A percentile compares a stretch with the other conserved stretches of the same genome.
These are phyloP conservation scores for Diutina catenulata DNA, from an alignment of 1,139 yeast species.

Conservation along the genomic window DNA sequence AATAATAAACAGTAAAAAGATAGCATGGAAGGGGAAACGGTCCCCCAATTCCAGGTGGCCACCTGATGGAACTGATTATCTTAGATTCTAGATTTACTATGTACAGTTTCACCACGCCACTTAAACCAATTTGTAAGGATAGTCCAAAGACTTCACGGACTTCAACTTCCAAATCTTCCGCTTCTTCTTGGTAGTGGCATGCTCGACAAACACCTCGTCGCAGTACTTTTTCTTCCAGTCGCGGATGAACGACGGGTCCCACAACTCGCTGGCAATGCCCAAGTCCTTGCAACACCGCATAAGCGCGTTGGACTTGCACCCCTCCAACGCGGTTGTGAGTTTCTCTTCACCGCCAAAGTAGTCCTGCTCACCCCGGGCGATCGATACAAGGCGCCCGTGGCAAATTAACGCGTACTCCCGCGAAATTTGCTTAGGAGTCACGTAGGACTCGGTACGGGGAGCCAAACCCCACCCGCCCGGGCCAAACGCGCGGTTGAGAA, in stretches of 20 bases:
- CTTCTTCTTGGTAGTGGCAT: constrained; percentile 69
- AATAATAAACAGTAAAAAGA: neutral
- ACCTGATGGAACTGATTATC: no score
- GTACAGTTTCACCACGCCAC: neutral
- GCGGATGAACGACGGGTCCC: constrained; percentile 92
- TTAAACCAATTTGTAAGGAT: constrained; percentile 50
- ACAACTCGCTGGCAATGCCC: constrained; percentile 90
- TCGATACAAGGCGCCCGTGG: constrained; percentile 78
- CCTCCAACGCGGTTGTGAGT: constrained; percentile 92
- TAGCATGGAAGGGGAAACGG: no score
- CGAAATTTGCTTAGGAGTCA: constrained; percentile 53
- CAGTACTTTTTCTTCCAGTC: constrained; percentile 65
- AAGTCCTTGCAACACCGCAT: constrained; percentile 97
- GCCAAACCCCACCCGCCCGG: constrained; percentile 99
- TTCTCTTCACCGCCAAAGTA: constrained; percentile 75
- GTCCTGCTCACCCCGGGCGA: constrained; percentile 94
- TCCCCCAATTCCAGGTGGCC: no score
- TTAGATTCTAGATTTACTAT: no score
- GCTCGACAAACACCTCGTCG: constrained; percentile 81
- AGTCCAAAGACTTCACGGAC: constrained; percentile 65
- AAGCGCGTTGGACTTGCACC: constrained; percentile 90
- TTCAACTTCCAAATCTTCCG: constrained; percentile 82
- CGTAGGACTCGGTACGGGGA: constrained; percentile 76
- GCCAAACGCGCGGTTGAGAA: constrained; percentile 82
- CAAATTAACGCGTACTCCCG: constrained; percentile 86